Percentiles rank a stretch among this genome's conserved stretches.
phyloP scores from a whole-genome alignment of 176 grass and related monocot species.

The Leersia perrieri region DNA sequence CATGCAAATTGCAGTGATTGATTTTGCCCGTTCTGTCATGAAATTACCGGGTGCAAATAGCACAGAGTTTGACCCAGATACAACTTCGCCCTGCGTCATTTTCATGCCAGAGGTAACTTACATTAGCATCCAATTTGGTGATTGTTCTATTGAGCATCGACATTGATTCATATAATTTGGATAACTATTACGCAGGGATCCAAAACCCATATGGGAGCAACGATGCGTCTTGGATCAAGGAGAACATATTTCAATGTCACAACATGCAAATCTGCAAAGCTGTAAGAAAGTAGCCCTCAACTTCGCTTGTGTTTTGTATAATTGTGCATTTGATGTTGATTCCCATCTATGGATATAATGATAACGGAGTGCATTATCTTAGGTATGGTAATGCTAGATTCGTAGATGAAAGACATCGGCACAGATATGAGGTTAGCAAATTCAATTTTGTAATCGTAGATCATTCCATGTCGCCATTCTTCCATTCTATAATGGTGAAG shows the following conservation, averaged over 20 bases:
- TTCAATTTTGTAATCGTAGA: slow-evolving; percentile 17
- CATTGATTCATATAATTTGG: slow-evolving; percentile 26
- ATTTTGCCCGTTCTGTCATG: slow-evolving; percentile 81
- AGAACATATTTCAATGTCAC: slow-evolving; percentile 64
- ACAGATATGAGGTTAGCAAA: slow-evolving; percentile 89
- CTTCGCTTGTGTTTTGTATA: neutral
- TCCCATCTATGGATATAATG: slow-evolving; percentile 10
- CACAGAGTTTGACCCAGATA: slow-evolving; percentile 84
- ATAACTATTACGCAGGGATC: slow-evolving; percentile 62
- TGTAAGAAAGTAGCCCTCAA: slow-evolving; percentile 55
- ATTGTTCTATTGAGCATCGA: slow-evolving; percentile 2
- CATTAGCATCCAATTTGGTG: neutral
- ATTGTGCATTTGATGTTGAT: neutral
- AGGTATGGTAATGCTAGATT: slow-evolving; percentile 69
- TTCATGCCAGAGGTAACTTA: slow-evolving; percentile 94
- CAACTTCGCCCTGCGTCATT: slow-evolving; percentile 62
- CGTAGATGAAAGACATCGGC: slow-evolving; percentile 85
- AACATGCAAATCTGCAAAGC: slow-evolving; percentile 66
- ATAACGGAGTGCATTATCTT: slow-evolving; percentile 16
- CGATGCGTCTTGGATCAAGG: slow-evolving; percentile 94
- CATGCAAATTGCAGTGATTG: slow-evolving; percentile 96
- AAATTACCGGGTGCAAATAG: slow-evolving; percentile 78
- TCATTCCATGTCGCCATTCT: neutral
- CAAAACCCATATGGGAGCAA: slow-evolving; percentile 94
- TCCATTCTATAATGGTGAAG: slow-evolving; percentile 3